Percentiles rank a stretch among this genome's conserved stretches.
Evolutionary conservation across 805 yeast genomes (phyloP).

Genomic region (Kodamaea laetipori): DNA sequence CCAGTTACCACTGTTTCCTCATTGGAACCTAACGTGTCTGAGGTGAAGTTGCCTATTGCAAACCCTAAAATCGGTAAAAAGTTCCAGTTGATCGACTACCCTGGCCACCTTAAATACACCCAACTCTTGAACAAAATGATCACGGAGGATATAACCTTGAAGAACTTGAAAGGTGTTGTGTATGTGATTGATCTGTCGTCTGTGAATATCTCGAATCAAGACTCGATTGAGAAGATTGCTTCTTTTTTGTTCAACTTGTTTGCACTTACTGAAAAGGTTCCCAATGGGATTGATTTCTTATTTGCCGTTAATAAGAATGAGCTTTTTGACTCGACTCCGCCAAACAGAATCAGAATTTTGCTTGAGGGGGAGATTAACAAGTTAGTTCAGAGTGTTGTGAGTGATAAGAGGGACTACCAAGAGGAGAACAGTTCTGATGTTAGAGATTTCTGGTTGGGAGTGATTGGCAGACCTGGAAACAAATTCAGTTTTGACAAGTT

Average conservation of each 20-base stretch:
- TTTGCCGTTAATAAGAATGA: slow-evolving; percentile 87
- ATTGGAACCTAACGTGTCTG: slow-evolving; percentile 36
- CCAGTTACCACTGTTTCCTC: slow-evolving; percentile 38
- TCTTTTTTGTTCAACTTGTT: slow-evolving; percentile 61
- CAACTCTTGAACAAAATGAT: slow-evolving; percentile 55
- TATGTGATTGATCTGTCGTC: slow-evolving; percentile 78
- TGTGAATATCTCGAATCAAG: slow-evolving; percentile 45
- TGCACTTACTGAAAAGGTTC: slow-evolving; percentile 59
- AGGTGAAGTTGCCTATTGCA: slow-evolving; percentile 37
- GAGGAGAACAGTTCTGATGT: slow-evolving; percentile 37
- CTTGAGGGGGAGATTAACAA: slow-evolving; percentile 66
- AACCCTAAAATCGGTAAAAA: slow-evolving; percentile 37
- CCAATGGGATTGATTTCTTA: slow-evolving; percentile 71
- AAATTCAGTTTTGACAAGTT: slow-evolving; percentile 64
- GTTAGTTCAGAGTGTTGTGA: slow-evolving; percentile 49
- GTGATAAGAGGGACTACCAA: slow-evolving; percentile 41
- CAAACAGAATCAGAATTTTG: slow-evolving; percentile 55
- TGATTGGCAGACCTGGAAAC: slow-evolving; percentile 36
- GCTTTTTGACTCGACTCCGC: slow-evolving; percentile 78
- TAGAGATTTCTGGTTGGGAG: slow-evolving; percentile 48
- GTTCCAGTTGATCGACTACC: slow-evolving; percentile 69
- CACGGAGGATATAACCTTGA: slow-evolving; percentile 38
- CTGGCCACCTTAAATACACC: slow-evolving; percentile 82
- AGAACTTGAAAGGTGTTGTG: slow-evolving; percentile 63
- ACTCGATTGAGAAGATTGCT: slow-evolving; percentile 47